phyloP scores from a whole-genome alignment of 2,329 filamentous ascomycete species.

The Apiospora sp. region DNA sequence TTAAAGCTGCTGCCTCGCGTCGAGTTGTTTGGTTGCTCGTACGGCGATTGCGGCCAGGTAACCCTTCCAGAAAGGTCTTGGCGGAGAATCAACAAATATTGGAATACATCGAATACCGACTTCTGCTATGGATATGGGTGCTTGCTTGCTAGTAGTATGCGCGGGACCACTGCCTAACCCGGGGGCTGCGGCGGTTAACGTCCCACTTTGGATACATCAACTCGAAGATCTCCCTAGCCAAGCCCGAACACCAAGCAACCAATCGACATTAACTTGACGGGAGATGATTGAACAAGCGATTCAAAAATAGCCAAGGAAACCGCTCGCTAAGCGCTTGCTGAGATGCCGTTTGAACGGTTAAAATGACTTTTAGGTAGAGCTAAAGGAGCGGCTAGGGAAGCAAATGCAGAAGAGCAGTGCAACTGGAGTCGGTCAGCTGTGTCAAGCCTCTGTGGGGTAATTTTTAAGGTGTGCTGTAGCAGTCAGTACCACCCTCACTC shows the following conservation, averaged over 20 bases:
- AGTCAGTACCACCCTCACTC: neutral
- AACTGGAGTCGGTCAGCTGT: slow-evolving; percentile 3
- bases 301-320: neutral
- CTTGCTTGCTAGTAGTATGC: neutral
- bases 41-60: neutral
- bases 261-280: neutral
- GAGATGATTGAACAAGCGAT: neutral
- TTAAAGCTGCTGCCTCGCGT: neutral
- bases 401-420: neutral
- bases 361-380: slow-evolving; percentile 8
- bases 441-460: slow-evolving; percentile 11
- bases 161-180: neutral
- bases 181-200: slow-evolving; percentile 10
- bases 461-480: neutral
- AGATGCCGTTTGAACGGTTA: neutral
- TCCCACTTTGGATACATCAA: slow-evolving; percentile 17
- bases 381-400: neutral
- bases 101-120: neutral
- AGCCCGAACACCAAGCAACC: neutral
- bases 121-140: slow-evolving; percentile 4
- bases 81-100: neutral
- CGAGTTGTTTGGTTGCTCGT: neutral
- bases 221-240: slow-evolving; percentile 2
- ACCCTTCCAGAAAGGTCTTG: neutral
- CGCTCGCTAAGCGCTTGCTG: neutral